Conservation (phyloP, 352 stramenopile genomes). For the Thalassiosira hispida region DNA sequence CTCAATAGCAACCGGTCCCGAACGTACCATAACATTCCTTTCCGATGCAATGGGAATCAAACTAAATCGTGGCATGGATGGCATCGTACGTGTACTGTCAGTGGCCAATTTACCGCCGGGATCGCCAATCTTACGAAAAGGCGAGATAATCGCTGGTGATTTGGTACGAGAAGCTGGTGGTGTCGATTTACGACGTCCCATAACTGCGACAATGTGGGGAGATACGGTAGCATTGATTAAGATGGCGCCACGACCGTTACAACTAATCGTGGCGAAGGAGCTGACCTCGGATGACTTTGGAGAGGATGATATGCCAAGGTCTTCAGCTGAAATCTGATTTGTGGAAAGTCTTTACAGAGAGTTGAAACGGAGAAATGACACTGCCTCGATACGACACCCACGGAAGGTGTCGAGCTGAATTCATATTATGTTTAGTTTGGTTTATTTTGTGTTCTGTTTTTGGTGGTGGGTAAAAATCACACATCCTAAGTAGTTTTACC, state of each 20-base stretch:
- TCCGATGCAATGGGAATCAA: constrained; percentile 83
- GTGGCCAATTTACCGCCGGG: constrained; percentile 62
- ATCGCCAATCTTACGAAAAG: constrained; percentile 71
- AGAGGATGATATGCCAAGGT: not conserved
- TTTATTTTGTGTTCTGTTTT: not conserved
- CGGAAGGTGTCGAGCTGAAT: no score
- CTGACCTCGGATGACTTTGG: constrained; percentile 16
- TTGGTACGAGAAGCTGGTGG: constrained; percentile 76
- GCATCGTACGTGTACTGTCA: constrained; percentile 76
- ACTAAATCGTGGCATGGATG: constrained; percentile 80
- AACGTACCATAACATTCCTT: constrained; percentile 74
- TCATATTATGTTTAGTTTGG: not conserved
- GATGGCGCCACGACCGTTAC: constrained; percentile 76
- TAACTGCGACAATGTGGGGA: constrained; percentile 84
- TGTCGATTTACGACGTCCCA: constrained; percentile 77
- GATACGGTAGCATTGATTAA: constrained; percentile 83
- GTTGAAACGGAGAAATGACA: not conserved
- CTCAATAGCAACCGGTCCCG: constrained; percentile 60
- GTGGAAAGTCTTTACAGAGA: not conserved
- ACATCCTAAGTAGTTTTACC: no score
- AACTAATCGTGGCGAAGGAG: constrained; percentile 75
- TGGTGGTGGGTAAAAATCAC: no score
- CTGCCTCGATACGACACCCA: not conserved
- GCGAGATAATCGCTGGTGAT: constrained; percentile 72
- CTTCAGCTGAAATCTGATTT: constrained; percentile 28